A percentile compares a stretch with the other conserved stretches of the same genome.
phyloP scores from a whole-genome alignment of 2,329 filamentous ascomycete species.

The Aspergillus nomiae region DNA sequence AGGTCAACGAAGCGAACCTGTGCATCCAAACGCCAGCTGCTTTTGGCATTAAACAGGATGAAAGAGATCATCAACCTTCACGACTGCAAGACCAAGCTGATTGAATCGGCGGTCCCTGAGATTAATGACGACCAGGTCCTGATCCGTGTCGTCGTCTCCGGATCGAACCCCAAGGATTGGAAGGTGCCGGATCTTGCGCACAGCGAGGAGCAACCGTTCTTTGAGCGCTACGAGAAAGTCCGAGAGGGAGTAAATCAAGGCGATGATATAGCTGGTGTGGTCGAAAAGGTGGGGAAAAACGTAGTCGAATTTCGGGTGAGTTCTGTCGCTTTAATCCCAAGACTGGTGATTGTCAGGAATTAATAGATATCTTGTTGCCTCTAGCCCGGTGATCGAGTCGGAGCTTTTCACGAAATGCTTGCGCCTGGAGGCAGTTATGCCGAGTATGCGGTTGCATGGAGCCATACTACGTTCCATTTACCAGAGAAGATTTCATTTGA shows the following conservation, averaged over 20 bases:
- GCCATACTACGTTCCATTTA: constrained; percentile 58
- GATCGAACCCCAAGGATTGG: constrained; percentile 52
- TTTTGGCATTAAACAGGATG: background rate
- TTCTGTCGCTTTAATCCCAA: background rate
- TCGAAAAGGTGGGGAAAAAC: constrained; percentile 53
- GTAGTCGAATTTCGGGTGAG: constrained; percentile 55
- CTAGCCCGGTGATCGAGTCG: constrained; percentile 56
- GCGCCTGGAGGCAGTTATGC: constrained; percentile 54
- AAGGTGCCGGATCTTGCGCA: constrained; percentile 17
- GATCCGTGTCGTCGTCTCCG: constrained; percentile 40
- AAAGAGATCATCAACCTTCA: constrained; percentile 13
- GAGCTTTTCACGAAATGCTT: constrained; percentile 52
- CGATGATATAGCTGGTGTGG: constrained; percentile 55
- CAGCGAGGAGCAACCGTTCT: too few species aligned
- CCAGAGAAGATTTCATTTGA: constrained; percentile 55
- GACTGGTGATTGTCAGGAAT: too few species aligned
- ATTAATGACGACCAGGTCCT: constrained; percentile 36
- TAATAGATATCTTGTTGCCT: too few species aligned
- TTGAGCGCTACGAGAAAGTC: background rate
- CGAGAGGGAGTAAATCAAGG: constrained; percentile 44
- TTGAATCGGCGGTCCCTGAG: constrained; percentile 34
- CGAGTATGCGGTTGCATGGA: constrained; percentile 58
- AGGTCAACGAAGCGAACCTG: too few species aligned
- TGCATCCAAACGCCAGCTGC: too few species aligned
- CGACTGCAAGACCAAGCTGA: constrained; percentile 8